Conservation (phyloP, 352 stramenopile genomes). For the Phytophthora macrochlamydospora region DNA sequence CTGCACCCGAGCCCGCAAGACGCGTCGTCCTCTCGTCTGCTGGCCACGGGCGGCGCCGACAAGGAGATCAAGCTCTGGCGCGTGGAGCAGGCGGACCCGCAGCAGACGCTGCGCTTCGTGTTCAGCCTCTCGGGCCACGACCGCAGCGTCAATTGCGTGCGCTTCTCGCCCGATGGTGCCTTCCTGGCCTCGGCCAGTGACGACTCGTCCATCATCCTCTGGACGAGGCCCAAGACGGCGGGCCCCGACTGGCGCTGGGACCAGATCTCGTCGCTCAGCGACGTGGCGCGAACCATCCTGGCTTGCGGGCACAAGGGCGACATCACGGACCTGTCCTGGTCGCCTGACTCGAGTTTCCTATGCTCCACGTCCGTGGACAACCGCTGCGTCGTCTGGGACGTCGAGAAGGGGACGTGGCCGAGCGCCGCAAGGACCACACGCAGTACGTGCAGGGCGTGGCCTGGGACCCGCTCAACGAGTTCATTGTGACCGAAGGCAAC, state of each 20-base stretch:
- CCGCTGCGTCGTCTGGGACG: constrained; percentile 89
- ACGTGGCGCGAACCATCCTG: constrained; percentile 79
- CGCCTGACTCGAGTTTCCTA: constrained; percentile 89
- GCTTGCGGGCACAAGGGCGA: constrained; percentile 87
- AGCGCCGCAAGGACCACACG: constrained; percentile 92
- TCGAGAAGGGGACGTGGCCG: constrained; percentile 78
- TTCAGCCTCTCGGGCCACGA: constrained; percentile 90
- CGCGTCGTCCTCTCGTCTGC: constrained; percentile 26
- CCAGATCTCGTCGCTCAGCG: constrained; percentile 77
- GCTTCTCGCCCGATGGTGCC: constrained; percentile 89
- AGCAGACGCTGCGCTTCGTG: constrained; percentile 63
- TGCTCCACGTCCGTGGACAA: constrained; percentile 94
- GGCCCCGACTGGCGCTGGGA: constrained; percentile 75
- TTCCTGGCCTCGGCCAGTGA: constrained; percentile 90
- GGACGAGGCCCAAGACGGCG: constrained; percentile 78
- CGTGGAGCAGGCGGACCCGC: constrained; percentile 33
- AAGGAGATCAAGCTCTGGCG: constrained; percentile 91
- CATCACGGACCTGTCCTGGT: constrained; percentile 94
- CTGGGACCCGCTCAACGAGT: constrained; percentile 95
- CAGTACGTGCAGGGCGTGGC: constrained; percentile 97
- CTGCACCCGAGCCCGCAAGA: constrained; percentile 28
- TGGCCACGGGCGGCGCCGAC: constrained; percentile 85
- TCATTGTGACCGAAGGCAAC: constrained; percentile 93
- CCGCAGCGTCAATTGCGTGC: constrained; percentile 90
- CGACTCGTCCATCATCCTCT: constrained; percentile 89